A percentile compares a stretch with the other conserved stretches of the same genome.
Evolutionary conservation across 2,329 filamentous ascomycete genomes (phyloP).

Genomic region (Aciculosporium take): DNA sequence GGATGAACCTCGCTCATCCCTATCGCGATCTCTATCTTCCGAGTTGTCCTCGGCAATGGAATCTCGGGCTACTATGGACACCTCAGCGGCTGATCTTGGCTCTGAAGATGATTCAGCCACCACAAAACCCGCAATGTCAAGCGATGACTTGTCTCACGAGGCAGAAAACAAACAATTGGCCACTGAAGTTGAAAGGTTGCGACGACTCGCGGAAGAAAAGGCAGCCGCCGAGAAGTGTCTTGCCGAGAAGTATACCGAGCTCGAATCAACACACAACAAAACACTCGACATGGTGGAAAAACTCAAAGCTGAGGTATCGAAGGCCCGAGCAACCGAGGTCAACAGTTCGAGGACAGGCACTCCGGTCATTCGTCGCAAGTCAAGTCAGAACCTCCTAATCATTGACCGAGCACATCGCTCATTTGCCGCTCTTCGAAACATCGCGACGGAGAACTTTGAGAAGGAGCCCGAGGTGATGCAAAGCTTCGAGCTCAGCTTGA

Average conservation of each 20-base stretch:
- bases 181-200: conserved; percentile 58
- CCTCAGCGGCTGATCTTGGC: conserved; percentile 40
- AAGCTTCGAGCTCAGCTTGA: conserved; percentile 83
- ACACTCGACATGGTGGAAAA: conserved; percentile 79
- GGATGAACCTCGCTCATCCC: conserved; percentile 50
- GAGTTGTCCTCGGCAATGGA: conserved; percentile 82
- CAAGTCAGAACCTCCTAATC: conserved; percentile 73
- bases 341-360: conserved; percentile 50
- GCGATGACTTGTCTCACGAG: conserved; percentile 24
- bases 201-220: conserved; percentile 57
- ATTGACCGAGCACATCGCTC: conserved; percentile 87
- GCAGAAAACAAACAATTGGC: conserved; percentile 30
- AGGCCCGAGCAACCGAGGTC: conserved; percentile 49
- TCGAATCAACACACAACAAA: conserved; percentile 70
- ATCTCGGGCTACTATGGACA: conserved; percentile 51
- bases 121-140: conserved; percentile 26
- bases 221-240: conserved; percentile 61
- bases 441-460: conserved; percentile 78
- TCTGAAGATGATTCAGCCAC: conserved; percentile 28
- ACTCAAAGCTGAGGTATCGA: conserved; percentile 73
- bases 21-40: conserved; percentile 78
- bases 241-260: conserved; percentile 63
- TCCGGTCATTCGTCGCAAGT: conserved; percentile 82
- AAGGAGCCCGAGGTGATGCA: conserved; percentile 71
- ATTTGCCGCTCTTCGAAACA: conserved; percentile 75